Evolutionary conservation across 75 land plant species (phyloP), one percentile per base, ranked within the genome.

Genomic region (Picea glauca): DNA sequence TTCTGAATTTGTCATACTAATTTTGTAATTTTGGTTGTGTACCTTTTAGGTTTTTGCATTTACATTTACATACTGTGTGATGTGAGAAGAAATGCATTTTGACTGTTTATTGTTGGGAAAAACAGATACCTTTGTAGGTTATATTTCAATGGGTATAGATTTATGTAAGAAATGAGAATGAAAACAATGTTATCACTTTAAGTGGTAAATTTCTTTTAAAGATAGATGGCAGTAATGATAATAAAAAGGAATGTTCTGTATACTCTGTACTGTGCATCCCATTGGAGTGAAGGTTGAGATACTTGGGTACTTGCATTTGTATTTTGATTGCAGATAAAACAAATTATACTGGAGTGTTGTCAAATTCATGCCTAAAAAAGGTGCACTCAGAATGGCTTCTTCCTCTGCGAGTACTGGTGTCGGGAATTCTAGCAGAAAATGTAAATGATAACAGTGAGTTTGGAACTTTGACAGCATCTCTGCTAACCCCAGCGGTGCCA

Each of bases 301-400:
- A 33, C 20, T 58, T 18, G 38, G 17, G 30, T 31, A 30, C 40
- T 58, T 57, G 77, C 35, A 57, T 75, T 32, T 20, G 74, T 31
- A 74, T 73, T 13, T 61, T 40, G 23, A 15, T 13, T 61, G 62
- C 88, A 92, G 92, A 87, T 5, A 83, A 85, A 72, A 84, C 89
- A 4, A 90, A 92, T 57, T 75, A 79, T 40, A 91, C 85, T 32
- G 86, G 85, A 15, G 82, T 86, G 11, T 58, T 89, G 40, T 84
- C 88, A 12, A 84, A 87, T 76, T 62, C 60, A 56, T 74, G 58
- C 32, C 72, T 93, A 58, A 76, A 43, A 57, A 93, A 83, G 83
- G 90, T 82, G 7, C 92, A 81, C 74, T 78, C 78, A 4, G 85
- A 91, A 20, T 93, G 95, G 95, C 81, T 93, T 76, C 87, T 93